Percentiles rank a stretch among this genome's conserved stretches.
phyloP scores from a whole-genome alignment of 306 rosid genomes.

The Macrotyloma uniflorum region DNA sequence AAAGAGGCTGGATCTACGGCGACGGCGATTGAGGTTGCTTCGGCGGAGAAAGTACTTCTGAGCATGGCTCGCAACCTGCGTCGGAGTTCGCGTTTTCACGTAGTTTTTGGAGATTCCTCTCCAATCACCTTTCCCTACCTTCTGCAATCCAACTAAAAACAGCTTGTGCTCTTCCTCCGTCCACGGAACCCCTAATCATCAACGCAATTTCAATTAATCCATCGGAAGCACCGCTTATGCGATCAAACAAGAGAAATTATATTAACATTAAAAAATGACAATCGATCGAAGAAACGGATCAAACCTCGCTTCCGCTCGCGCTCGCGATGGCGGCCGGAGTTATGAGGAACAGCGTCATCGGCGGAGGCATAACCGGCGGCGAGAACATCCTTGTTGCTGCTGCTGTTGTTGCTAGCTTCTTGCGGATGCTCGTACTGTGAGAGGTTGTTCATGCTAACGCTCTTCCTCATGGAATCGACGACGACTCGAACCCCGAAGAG shows the following conservation, averaged over 20 bases:
- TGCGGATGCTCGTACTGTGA: conserved; percentile 88
- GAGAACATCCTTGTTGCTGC: conserved; percentile 46
- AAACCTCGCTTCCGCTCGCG: conserved; percentile 98
- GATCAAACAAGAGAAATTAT: background rate
- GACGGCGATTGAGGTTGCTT: conserved; percentile 92
- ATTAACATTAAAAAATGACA: background rate
- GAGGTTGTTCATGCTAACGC: conserved; percentile 93
- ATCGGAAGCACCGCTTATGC: background rate
- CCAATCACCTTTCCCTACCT: conserved; percentile 99
- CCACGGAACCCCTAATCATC: conserved; percentile 86
- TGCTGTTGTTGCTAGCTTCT: conserved; percentile 26
- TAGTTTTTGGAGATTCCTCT: conserved; percentile 95
- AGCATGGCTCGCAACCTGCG: conserved; percentile 99
- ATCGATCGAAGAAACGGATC: conserved; percentile 37
- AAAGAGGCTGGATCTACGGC: conserved; percentile 98
- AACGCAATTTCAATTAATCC: conserved; percentile 22
- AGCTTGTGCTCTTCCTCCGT: conserved; percentile 98
- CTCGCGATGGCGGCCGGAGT: conserved; percentile 68
- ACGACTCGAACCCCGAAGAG: conserved; percentile 91
- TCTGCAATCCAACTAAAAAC: conserved; percentile 86
- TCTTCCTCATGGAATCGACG: conserved; percentile 96
- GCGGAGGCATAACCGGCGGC: conserved; percentile 83
- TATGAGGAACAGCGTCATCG: conserved; percentile 68
- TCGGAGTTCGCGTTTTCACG: conserved; percentile 96
- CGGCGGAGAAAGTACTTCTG: conserved; percentile 97